phyloP scores from a whole-genome alignment of 805 yeast species.

The Metschnikowia lochheadii region DNA sequence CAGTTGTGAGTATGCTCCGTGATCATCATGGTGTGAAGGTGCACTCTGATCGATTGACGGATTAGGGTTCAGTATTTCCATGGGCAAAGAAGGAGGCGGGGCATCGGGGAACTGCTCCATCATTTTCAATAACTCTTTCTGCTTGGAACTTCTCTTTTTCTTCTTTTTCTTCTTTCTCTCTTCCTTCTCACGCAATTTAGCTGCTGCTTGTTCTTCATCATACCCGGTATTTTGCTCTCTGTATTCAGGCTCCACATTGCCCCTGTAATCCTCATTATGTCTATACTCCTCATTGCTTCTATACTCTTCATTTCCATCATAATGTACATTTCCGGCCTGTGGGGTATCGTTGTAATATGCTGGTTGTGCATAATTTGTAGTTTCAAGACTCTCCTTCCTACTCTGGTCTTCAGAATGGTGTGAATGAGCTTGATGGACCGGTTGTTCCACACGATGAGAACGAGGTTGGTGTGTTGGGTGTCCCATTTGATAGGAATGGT shows the following conservation, averaged over 20 bases:
- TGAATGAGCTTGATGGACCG: neutral
- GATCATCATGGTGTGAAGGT: neutral
- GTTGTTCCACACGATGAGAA: neutral
- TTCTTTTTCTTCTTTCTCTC: constrained; percentile 11
- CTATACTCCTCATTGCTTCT: neutral
- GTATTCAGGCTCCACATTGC: neutral
- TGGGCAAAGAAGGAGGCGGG: constrained; percentile 17
- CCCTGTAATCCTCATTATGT: neutral
- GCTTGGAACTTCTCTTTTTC: constrained; percentile 12
- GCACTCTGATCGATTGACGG: neutral
- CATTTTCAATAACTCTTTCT: constrained; percentile 7
- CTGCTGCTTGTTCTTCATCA: neutral
- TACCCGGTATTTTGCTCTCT: neutral
- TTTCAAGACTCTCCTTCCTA: neutral
- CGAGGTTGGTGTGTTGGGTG: neutral
- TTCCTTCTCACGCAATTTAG: neutral
- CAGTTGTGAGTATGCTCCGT: neutral
- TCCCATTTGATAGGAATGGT: neutral
- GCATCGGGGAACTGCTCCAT: constrained; percentile 15
- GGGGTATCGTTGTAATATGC: neutral
- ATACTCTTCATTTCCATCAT: neutral
- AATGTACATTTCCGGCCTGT: no score
- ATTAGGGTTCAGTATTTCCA: neutral
- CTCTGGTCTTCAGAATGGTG: neutral
- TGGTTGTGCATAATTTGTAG: neutral